Base-by-base conservation (phyloP, 2,329 filamentous ascomycete genomes). In the Coniochaeta hoffmannii region DNA sequence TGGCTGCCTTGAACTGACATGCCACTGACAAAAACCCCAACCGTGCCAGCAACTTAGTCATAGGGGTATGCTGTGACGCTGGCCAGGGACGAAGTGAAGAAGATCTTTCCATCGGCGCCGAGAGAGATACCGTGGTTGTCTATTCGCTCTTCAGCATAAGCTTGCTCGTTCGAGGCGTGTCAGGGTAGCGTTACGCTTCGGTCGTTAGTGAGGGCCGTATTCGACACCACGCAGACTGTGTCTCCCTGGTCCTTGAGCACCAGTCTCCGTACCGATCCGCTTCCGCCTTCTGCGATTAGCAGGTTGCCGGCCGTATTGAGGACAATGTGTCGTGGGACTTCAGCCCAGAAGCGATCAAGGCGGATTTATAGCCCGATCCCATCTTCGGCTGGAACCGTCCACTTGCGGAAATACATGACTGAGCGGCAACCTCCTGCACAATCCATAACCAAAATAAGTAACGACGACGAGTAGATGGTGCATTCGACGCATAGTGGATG, bases 1-100 rank as follows among this genome's bases (percentile, higher is more conserved):
- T 84, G 80, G 22, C 76, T 79, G 15, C 69, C 68, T 2, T 54
- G 56, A 44, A 61, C 60, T 14, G 68, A 68, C 76, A 83, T 81
- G 32, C 75, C 74, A 30, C 66, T 71, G 24, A 83, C 68, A 14
- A 84, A 58, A 6, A 70, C 71, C 56, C 71, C 68, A 36, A 73
- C 73, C 2, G 73, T 75, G 19, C 70, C 70, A 11, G 69, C 65
- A 2, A 63, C 58, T 12, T 74, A 65, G 63, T 81, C 70, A 59
- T 84, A 85, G 41, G 68, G 64, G 76, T 79, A 83, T 4, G 74
- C 68, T 60, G 71, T 80, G 10, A 78, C 75, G 36, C 66, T 70
- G 41, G 72, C 70, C 3, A 71, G 58, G 26, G 71, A 75, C 5
- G 78, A 81, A 3, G 51, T 62, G 46, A 65, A 69, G 46, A 69